phyloP scores from a whole-genome alignment of 2,329 filamentous ascomycete genomes.

The Amauroascus niger region DNA sequence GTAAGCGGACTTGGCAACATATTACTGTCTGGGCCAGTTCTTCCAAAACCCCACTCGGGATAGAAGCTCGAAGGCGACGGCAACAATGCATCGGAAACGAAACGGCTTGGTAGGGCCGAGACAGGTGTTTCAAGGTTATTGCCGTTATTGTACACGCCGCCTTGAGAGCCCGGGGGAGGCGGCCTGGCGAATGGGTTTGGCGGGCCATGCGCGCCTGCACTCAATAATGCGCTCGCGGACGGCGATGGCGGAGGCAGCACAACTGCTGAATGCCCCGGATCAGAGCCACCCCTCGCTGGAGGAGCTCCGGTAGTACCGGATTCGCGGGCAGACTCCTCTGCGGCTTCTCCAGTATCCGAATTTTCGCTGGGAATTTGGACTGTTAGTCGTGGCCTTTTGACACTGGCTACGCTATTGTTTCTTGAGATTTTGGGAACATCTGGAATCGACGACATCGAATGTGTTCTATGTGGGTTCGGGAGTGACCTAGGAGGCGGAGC shows the following conservation, averaged over 20 bases:
- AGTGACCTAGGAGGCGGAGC: constrained; percentile 41
- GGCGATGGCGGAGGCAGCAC: constrained; percentile 90
- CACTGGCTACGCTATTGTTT: constrained; percentile 63
- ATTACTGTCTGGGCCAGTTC: constrained; percentile 58
- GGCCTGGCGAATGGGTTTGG: constrained; percentile 93
- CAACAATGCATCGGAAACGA: constrained; percentile 76
- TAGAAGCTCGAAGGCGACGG: constrained; percentile 91
- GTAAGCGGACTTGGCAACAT: constrained; percentile 87
- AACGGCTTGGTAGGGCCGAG: constrained; percentile 85
- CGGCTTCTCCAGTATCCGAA: constrained; percentile 64
- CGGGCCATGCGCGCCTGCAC: constrained; percentile 82
- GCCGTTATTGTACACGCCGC: constrained; percentile 34
- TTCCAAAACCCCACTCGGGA: constrained; percentile 71
- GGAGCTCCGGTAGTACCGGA: constrained; percentile 48
- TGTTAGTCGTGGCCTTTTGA: constrained; percentile 71
- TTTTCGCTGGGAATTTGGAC: constrained; percentile 92
- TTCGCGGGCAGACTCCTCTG: constrained; percentile 57
- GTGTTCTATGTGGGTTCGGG: constrained; percentile 35
- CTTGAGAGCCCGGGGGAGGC: constrained; percentile 51
- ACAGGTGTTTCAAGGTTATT: constrained; percentile 62
- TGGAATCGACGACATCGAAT: constrained; percentile 55
- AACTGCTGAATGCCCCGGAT: constrained; percentile 56
- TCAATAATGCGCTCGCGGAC: constrained; percentile 73
- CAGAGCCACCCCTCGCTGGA: constrained; percentile 44
- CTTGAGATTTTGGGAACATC: constrained; percentile 65